Base-by-base conservation (phyloP, 2,329 filamentous ascomycete species). In the Helotiales sp. region DNA sequence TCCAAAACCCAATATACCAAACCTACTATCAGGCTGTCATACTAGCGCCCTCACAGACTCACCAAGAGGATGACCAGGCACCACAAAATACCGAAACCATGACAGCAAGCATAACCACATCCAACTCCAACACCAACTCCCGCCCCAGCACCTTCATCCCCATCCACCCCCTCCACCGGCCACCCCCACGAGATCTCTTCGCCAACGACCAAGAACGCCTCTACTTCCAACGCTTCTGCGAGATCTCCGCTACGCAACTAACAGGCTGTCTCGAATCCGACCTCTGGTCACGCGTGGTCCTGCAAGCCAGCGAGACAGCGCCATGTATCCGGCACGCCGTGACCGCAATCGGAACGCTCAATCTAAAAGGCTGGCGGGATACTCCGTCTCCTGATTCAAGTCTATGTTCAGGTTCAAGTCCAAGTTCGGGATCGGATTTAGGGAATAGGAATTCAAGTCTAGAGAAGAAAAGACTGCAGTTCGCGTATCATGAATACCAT, bases 221-320 rank as follows among this genome's bases (percentile, higher is more conserved):
- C 26, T 66, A 66, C 45, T 71, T 71, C 57, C 68, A 71, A 55
- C 59, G 59, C 17, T 70, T 68, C 62, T 66, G 63, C 15, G 63
- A 65, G 13, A 50, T 67, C 17, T 67, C 70, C 3, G 68, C 63
- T 7, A 24, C n/a, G 0, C 60, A 66, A 50, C 67, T 71, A 22
- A 61, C 67, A 20, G 67, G 66, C 11, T 64, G 54, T 26, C 50
- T 61, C 22, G 60, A 67, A 47, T 22, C 47, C 11, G 61, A 57
- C 1, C 63, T 72, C 57, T 72, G 66, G 66, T 64, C 45, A 8
- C 52, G 57, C 7, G 55, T 67, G 15, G 63, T 72, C 3, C 66
- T 70, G 2, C 70, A 72, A 58, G 61, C 68, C 28, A 61, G 49
- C 17, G 61, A 72, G 20, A 13, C 28, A 1, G 68, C 70, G 8